phyloP scores from a whole-genome alignment of 768 basidiomycete species.

The Amanita molliuscula region DNA sequence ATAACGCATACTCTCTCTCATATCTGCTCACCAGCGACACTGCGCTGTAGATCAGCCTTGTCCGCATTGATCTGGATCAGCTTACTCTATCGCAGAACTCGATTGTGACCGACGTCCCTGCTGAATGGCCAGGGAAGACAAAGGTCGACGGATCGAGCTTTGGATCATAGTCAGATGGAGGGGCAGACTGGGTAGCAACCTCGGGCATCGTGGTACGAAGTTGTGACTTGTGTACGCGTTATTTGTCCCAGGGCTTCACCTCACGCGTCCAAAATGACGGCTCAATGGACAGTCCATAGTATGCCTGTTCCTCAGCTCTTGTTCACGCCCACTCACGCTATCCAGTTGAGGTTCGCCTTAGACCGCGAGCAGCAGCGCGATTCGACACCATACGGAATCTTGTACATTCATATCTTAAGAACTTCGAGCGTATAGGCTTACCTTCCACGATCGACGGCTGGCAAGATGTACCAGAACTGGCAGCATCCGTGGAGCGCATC shows the following conservation, averaged over 20 bases:
- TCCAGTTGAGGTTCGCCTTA: constrained; percentile 78
- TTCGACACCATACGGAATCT: constrained; percentile 65
- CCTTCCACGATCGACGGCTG: constrained; percentile 71
- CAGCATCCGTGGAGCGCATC: constrained; percentile 68
- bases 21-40: constrained; percentile 66
- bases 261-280: not conserved
- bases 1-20: not conserved
- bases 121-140: constrained; percentile 36
- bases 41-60: constrained; percentile 15
- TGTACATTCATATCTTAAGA: constrained; percentile 44
- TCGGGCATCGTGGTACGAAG: not conserved
- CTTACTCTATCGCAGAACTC: constrained; percentile 90
- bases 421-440: constrained; percentile 57
- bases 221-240: constrained; percentile 36
- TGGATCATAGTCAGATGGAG: constrained; percentile 1
- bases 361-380: constrained; percentile 55
- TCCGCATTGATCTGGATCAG: not conserved
- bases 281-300: constrained; percentile 63
- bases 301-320: not conserved
- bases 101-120: constrained; percentile 52
- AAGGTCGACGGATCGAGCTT: constrained; percentile 42
- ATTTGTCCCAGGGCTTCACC: constrained; percentile 20
- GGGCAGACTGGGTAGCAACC: not conserved
- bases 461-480: constrained; percentile 64
- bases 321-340: constrained; percentile 1